Base-by-base conservation (phyloP, 2,329 filamentous ascomycete genomes). In the Rhexocercosporidium sp. region DNA sequence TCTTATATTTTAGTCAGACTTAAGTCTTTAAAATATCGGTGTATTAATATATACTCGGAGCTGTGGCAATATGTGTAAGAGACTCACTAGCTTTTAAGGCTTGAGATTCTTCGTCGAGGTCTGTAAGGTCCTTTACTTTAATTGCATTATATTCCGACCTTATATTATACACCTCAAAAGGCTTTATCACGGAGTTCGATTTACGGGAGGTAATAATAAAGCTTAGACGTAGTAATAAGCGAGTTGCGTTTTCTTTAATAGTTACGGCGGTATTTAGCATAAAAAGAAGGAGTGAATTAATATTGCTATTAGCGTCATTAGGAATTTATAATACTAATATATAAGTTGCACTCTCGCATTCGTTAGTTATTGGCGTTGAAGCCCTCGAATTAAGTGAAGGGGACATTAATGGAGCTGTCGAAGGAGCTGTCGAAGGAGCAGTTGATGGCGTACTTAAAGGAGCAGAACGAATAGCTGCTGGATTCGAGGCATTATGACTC, bases 321-420 rank as follows among this genome's bases (percentile, higher is more conserved):
- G 49, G 41, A 62, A 63, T 63, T 60, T 68, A 25, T 64, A 37
- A 47, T 39, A 68, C 64, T 64, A 20, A 59, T 9, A 53, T 67
- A 60, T 67, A 27, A 64, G 65, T 67, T 54, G 60, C 60, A 47
- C 53, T 67, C 53, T 41, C 60, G 60, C 29, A 67, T 64, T n/a
- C 60, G 59, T 68, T 49, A 34, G 59, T 68, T 64, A 68, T 66
- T 68, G 44, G 64, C n/a, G 59, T 68, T 64, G 31, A 68, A 68
- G 37, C 59, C 44, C 59, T 68, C 49, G 59, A 68, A 63, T 66
- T 64, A n/a, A 68, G 41, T 68, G 51, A 66, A 63, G 64, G 66
- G n/a, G 63, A 57, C 47, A 44, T 68, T 68, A 47, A 66, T 39
- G 44, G 49, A 63, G 59, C 66, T 25, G 62, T 68, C 56, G n/a